Evolutionary conservation across 179 eudicot species (phyloP), one percentile per base, ranked within the genome.

Genomic region (Corrigiola litoralis): DNA sequence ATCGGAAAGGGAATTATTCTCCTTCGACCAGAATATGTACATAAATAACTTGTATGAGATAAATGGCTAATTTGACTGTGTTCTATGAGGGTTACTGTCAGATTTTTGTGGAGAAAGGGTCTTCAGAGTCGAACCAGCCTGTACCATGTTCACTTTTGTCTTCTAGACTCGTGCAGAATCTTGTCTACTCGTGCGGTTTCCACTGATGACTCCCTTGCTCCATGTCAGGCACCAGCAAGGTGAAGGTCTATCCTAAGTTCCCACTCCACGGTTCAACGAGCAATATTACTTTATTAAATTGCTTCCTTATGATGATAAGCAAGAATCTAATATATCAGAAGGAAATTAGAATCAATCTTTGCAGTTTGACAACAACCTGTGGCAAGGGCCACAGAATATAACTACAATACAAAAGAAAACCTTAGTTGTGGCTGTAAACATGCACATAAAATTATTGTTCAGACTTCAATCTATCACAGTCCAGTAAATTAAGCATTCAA

Each of bases 221-320:
- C n/a, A n/a, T n/a, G n/a, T n/a, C n/a, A n/a, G n/a, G n/a, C n/a
- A n/a, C n/a, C n/a, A n/a, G n/a, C n/a, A n/a, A n/a, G n/a, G n/a
- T n/a, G n/a, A n/a, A n/a, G n/a, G n/a, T n/a, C n/a, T n/a, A n/a
- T n/a, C n/a, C n/a, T n/a, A n/a, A n/a, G n/a, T n/a, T n/a, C n/a
- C n/a, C n/a, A n/a, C n/a, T n/a, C n/a, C n/a, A n/a, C n/a, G n/a
- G n/a, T n/a, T n/a, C n/a, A n/a, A n/a, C n/a, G n/a, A n/a, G n/a
- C n/a, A n/a, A n/a, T n/a, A n/a, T n/a, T n/a, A n/a, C n/a, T n/a
- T n/a, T n/a, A n/a, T 50, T 55, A 66, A n/a, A 29, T 66, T 38
- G 67, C 63, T 53, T 73, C 72, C 63, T 61, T 72, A n/a, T 54
- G 77, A 45, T 61, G 77, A 55, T 40, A 67, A 14, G 77, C 77